Percentiles rank a stretch among this genome's conserved stretches.
These are phyloP conservation scores for Polygonum maritimum DNA, from an alignment of 148 eudicot species.

Conservation along the genomic window DNA sequence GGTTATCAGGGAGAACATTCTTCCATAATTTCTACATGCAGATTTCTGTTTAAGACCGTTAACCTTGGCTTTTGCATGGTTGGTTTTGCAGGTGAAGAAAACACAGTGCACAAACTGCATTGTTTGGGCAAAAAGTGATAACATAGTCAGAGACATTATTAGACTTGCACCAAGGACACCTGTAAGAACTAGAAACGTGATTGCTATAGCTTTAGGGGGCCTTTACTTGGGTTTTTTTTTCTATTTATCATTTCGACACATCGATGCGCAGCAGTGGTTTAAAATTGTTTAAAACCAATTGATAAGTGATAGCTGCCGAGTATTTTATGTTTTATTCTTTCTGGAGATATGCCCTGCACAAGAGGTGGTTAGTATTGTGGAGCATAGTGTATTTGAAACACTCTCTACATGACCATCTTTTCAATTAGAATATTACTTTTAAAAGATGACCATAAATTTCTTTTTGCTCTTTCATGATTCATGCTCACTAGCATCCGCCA, in stretches of 20 bases:
- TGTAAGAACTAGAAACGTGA: conserved; percentile 24
- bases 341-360: not conserved
- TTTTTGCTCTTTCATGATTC: not conserved
- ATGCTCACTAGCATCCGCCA: not conserved
- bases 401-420: not conserved
- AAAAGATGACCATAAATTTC: not conserved
- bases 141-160: conserved; percentile 56
- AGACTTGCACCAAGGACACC: conserved; percentile 39
- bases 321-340: not conserved
- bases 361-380: not conserved
- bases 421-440: not conserved
- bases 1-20: not conserved
- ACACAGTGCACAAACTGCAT: conserved; percentile 71
- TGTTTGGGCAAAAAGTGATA: conserved; percentile 95
- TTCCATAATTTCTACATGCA: not conserved
- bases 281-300: not conserved
- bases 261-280: not conserved
- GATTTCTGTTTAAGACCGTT: conserved; percentile 1
- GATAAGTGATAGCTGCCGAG: not conserved
- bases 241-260: not conserved
- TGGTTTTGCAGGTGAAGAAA: conserved; percentile 48
- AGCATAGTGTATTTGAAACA: not conserved
- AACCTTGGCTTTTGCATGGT: not conserved
- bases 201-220: not conserved
- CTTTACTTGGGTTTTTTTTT: not conserved